Base-by-base conservation (phyloP, 106 monocot genomes). In the Dendrobium chrysotoxum region DNA sequence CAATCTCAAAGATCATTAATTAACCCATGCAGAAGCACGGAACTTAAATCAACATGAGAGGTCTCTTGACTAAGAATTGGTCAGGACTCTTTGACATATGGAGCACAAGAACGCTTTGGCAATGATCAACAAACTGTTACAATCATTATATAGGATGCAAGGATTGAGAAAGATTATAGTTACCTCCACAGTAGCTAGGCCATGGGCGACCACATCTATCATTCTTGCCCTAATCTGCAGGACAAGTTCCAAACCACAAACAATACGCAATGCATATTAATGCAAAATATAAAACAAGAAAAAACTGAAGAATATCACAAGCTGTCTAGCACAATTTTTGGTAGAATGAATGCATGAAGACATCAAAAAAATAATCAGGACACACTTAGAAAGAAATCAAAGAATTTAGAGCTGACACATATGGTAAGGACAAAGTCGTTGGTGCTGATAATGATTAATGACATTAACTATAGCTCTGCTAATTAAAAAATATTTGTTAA, bases 161-260 rank as follows among this genome's bases (percentile, higher is more conserved):
- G 16, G 21, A 64, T 21, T 4, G 7, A 84, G 79, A 55, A 10
- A 70, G 13, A 38, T 0, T 23, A 79, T 20, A 54, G 4, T 16
- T 88, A 99, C 99, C 95, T 99, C 99, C 42, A 99, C 41, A 16
- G 88, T 93, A 81, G 95, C 95, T 53, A 82, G 74, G 30, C 93
- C 89, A 85, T 90, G 85, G 35, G 95, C 87, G 47, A 99, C 99
- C 95, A 95, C 91, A 81, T 99, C 99, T 83, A 90, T 95, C 99
- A 99, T 99, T 80, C 90, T 88, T 40, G 87, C 88, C 75, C 99
- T 91, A 28, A 91, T 71, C 99, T 99, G 88, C 75, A 77, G 23
- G 21, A 23, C 13, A 76, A 25, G 45, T 46, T 26, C 10, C 28
- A 76, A 76, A 28, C 20, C 12, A 50, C 11, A 13, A 61, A 23